These are phyloP conservation scores for Yueomyces sinensis DNA, from an alignment of 805 yeast genomes.

Conservation along the genomic window DNA sequence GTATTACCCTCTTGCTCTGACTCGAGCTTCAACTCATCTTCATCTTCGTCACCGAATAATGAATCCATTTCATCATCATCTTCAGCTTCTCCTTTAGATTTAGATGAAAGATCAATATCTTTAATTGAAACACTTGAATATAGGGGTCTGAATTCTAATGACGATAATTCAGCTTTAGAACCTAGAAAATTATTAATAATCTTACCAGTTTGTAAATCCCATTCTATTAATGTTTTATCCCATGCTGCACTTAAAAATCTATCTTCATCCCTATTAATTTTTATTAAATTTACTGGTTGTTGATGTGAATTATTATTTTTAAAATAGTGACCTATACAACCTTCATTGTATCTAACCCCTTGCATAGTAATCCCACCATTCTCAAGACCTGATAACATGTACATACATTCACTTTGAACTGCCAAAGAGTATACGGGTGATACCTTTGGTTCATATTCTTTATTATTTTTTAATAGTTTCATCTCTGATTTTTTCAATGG, in stretches of 20 bases:
- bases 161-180: slow-evolving; percentile 67
- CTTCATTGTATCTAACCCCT: slow-evolving; percentile 73
- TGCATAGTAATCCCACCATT: slow-evolving; percentile 83
- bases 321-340: slow-evolving; percentile 66
- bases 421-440: slow-evolving; percentile 86
- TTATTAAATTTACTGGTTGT: slow-evolving; percentile 61
- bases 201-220: slow-evolving; percentile 77
- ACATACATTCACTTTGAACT: slow-evolving; percentile 67
- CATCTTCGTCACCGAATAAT: slow-evolving; percentile 46
- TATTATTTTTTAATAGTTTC: slow-evolving; percentile 19
- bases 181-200: slow-evolving; percentile 35
- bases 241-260: slow-evolving; percentile 73
- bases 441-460: slow-evolving; percentile 38
- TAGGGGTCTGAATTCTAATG: slow-evolving; percentile 55
- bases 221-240: slow-evolving; percentile 69
- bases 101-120: slow-evolving; percentile 4
- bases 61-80: slow-evolving; percentile 41
- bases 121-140: slow-evolving; percentile 33
- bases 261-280: slow-evolving; percentile 48
- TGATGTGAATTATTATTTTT: slow-evolving; percentile 38
- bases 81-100: slow-evolving; percentile 12
- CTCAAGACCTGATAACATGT: slow-evolving; percentile 72
- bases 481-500: slow-evolving; percentile 42
- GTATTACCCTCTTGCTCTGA: slow-evolving; percentile 6
- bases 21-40: no score